Percentiles rank a stretch among this genome's conserved stretches.
These are phyloP conservation scores for Boletus fagicola DNA, from an alignment of 768 basidiomycete species.

Conservation along the genomic window DNA sequence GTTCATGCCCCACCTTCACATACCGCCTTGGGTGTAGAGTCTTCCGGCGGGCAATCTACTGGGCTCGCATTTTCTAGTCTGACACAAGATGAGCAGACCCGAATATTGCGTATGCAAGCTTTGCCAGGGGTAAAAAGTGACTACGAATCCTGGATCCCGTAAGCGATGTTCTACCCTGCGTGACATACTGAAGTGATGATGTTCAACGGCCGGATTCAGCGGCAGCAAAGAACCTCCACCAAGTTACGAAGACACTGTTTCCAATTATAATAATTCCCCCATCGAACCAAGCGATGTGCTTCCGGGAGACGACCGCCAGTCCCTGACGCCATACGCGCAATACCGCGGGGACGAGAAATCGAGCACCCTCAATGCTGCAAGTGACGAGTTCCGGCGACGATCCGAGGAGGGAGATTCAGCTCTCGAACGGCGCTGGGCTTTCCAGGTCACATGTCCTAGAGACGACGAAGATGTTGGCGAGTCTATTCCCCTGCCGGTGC, in stretches of 20 bases:
- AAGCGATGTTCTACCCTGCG: neutral
- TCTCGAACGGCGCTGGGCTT: neutral
- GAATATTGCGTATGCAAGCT: neutral
- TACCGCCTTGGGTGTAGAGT: neutral
- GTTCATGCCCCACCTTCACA: neutral
- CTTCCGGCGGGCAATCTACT: neutral
- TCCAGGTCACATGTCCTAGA: neutral
- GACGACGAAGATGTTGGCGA: neutral
- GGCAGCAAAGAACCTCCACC: slow-evolving; percentile 12
- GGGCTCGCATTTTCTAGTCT: neutral
- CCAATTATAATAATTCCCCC: neutral
- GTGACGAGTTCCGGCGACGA: neutral
- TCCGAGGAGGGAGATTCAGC: neutral
- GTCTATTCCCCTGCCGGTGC: neutral
- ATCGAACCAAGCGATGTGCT: neutral
- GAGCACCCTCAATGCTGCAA: neutral
- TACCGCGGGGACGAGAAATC: neutral
- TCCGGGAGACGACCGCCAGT: neutral
- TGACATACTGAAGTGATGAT: neutral
- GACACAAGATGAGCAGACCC: neutral
- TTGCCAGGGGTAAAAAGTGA: neutral
- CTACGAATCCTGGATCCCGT: slow-evolving; percentile 1
- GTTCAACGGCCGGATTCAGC: neutral
- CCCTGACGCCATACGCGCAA: neutral
- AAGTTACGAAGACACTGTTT: slow-evolving; percentile 11